Percentiles rank a stretch among this genome's conserved stretches.
Evolutionary conservation across 306 rosid species (phyloP).

Genomic region (Begonia fuchsioides): DNA sequence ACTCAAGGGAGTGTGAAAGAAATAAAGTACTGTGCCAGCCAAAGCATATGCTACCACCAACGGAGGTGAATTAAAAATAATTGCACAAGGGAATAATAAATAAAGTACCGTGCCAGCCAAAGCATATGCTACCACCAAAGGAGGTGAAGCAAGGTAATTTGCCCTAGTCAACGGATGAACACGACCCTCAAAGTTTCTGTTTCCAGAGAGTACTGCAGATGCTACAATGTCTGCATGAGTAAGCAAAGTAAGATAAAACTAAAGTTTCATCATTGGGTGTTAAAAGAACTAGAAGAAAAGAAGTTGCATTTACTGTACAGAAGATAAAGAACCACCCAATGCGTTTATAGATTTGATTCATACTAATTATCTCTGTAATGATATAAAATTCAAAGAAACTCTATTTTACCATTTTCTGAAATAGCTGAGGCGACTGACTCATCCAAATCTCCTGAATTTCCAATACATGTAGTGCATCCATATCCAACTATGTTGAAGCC

Average conservation of each 20-base stretch:
- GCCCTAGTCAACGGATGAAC: slow-evolving; percentile 30
- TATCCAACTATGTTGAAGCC: slow-evolving; percentile 21
- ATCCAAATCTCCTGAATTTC: slow-evolving; percentile 36
- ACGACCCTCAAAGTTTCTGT: slow-evolving; percentile 33
- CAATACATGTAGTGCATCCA: slow-evolving; percentile 41
- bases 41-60: slow-evolving; percentile 32
- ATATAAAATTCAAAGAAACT: background rate
- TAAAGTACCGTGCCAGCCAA: slow-evolving; percentile 27
- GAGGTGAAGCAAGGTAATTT: slow-evolving; percentile 40
- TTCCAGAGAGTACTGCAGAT: slow-evolving; percentile 32
- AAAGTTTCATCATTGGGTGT: no score
- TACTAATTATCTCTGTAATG: no score
- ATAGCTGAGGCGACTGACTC: slow-evolving; percentile 20
- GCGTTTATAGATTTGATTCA: no score
- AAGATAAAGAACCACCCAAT: no score
- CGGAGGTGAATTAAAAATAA: slow-evolving; percentile 21
- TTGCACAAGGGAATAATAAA: background rate
- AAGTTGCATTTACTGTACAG: no score
- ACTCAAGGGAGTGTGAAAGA: background rate
- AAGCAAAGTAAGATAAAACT: background rate
- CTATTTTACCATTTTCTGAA: slow-evolving; percentile 9
- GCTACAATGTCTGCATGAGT: slow-evolving; percentile 23
- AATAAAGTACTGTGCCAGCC: slow-evolving; percentile 22
- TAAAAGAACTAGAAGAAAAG: no score
- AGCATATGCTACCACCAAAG: slow-evolving; percentile 30